Percentiles rank a stretch among this genome's conserved stretches.
phyloP scores from a whole-genome alignment of 306 rosid species.

The Cajanus cajan region DNA sequence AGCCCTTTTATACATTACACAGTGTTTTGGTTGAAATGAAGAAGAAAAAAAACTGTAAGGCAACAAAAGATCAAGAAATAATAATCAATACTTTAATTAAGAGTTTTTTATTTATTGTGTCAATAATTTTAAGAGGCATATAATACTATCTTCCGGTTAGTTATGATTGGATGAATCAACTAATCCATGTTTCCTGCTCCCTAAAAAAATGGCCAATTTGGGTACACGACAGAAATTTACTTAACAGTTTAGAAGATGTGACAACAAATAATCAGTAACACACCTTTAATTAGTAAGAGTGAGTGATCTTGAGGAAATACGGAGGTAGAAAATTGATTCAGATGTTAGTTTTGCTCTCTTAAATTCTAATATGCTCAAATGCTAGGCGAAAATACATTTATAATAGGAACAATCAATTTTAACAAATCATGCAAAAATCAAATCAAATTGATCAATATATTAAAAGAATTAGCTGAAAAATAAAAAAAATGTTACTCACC shows the following conservation, averaged over 20 bases:
- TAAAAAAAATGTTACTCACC: not conserved
- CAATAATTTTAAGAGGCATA: not conserved
- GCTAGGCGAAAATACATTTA: not conserved
- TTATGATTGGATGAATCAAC: not conserved
- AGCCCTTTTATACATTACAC: not conserved
- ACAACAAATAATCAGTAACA: not conserved
- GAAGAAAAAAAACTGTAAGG: not conserved
- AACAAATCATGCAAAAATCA: not conserved
- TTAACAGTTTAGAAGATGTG: not conserved
- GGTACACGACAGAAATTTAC: not conserved
- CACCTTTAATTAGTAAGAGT: not conserved
- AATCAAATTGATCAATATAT: not conserved
- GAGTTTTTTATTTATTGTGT: not conserved
- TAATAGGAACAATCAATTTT: not conserved
- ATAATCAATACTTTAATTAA: not conserved
- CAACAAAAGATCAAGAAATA: not conserved
- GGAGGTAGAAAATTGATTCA: not conserved
- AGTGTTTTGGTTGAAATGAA: not conserved
- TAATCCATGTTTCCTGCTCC: not conserved
- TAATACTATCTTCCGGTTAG: not conserved
- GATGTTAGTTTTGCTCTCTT: not conserved
- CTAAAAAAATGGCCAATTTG: not conserved
- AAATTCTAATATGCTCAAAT: not conserved
- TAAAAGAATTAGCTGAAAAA: not conserved
- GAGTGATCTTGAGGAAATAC: not conserved